Base-by-base conservation (phyloP, 2,329 filamentous ascomycete species). In the Clonostachys chloroleuca region DNA sequence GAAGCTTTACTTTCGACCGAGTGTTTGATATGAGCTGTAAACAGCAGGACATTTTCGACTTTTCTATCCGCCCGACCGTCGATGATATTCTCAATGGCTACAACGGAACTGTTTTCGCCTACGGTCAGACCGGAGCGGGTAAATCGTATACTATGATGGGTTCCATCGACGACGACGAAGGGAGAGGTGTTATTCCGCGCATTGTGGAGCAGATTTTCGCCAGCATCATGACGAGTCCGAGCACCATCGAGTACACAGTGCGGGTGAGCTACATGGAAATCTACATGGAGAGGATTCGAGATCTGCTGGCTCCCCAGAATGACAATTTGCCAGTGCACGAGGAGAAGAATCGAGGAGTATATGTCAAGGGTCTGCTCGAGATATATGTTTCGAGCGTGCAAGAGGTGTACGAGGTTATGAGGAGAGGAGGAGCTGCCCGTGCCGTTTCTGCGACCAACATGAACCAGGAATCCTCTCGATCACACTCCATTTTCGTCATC, bases 221-320 rank as follows among this genome's bases (percentile, higher is more conserved):
- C 58, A 95, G 89, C 70, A 97, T 97, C 66, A 78, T 96, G 70
- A 84, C 88, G 18, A 96, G 91, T 58, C 89, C 92, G 40, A 85
- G 85, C 59, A 95, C 89, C 56, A 96, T 97, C 65, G 94, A 97
- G 70, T 97, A 97, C 69, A 97, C 92, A n/a, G 92, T 99, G 46
- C 84, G 92, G 48, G 92, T 97, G 62, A 96, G 91, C 68, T 97
- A 97, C 70, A 96, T 99, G 92, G 94, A 99, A 70, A 97, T 99
- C 54, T 99, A 99, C 75, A 99, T 97, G 94, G 94, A 99, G 73
- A 84, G 88, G 57, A 97, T 99, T 66, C 84, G 92, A 60, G 94
- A 99, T 82, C 72, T 99, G 60, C 74, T 99, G 53, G 84, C 87
- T 20, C 94, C 94, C 12, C 87, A 92, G 51, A 96, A 97, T 68